Conservation (phyloP, 306 rosid species). For the Quercus mongolica region DNA sequence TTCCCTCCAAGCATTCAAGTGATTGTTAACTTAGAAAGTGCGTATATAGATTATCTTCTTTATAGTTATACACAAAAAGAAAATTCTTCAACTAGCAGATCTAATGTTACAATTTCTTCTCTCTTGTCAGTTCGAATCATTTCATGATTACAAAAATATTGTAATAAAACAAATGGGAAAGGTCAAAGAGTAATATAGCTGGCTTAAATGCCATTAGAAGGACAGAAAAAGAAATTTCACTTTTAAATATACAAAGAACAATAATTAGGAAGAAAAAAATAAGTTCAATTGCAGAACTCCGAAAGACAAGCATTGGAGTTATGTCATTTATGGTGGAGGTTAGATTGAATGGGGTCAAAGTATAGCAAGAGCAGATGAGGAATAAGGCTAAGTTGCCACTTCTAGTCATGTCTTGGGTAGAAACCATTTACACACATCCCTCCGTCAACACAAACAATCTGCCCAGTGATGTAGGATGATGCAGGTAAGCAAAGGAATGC, state of each 20-base stretch:
- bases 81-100: neutral
- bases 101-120: neutral
- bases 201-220: neutral
- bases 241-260: neutral
- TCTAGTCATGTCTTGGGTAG: constrained; percentile 33
- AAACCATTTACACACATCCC: constrained; percentile 75
- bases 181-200: neutral
- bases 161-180: neutral
- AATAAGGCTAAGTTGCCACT: constrained; percentile 5
- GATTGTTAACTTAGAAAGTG: no score
- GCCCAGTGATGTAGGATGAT: constrained; percentile 73
- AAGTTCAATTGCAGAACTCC: neutral
- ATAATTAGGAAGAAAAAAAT: neutral
- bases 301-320: neutral
- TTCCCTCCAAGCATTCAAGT: no score
- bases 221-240: neutral
- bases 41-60: no score
- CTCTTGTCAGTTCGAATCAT: neutral
- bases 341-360: neutral
- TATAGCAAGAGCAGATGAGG: neutral
- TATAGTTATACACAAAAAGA: neutral
- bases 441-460: constrained; percentile 71
- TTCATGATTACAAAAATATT: neutral
- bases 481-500: constrained; percentile 84
- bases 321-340: neutral